Conservation (phyloP, 345 rosid species). For the Populus alba region DNA sequence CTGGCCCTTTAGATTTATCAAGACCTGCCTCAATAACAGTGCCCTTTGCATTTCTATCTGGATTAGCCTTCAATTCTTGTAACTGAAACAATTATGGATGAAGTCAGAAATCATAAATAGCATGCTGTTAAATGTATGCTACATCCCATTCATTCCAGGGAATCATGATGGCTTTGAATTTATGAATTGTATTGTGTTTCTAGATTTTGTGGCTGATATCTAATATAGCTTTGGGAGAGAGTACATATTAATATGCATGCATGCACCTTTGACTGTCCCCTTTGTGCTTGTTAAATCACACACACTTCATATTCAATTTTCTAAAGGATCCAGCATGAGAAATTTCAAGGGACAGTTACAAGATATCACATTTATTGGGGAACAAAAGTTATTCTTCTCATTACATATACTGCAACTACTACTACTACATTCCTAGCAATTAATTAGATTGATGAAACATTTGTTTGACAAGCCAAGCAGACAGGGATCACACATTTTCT, state of each 20-base stretch:
- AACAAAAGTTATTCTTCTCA: neutral
- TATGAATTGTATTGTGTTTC: neutral
- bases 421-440: neutral
- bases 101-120: slow-evolving; percentile 26
- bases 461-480: too few relatives aligned
- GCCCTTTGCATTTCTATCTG: slow-evolving; percentile 91
- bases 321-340: neutral
- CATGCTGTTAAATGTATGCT: neutral
- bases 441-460: neutral
- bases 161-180: neutral
- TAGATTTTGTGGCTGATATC: neutral
- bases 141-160: neutral
- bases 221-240: neutral
- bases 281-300: neutral
- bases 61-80: slow-evolving; percentile 98
- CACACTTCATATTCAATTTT: neutral
- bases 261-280: neutral
- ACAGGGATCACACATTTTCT: too few relatives aligned
- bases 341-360: neutral
- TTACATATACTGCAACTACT: neutral
- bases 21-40: slow-evolving; percentile 93
- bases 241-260: neutral
- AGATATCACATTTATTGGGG: neutral
- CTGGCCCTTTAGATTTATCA: slow-evolving; percentile 86
- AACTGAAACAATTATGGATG: slow-evolving; percentile 52